Percentiles rank a stretch among this genome's conserved stretches.
These are phyloP conservation scores for Lophiostoma macrostomum DNA, from an alignment of 495 filamentous ascomycete species.

Conservation along the genomic window DNA sequence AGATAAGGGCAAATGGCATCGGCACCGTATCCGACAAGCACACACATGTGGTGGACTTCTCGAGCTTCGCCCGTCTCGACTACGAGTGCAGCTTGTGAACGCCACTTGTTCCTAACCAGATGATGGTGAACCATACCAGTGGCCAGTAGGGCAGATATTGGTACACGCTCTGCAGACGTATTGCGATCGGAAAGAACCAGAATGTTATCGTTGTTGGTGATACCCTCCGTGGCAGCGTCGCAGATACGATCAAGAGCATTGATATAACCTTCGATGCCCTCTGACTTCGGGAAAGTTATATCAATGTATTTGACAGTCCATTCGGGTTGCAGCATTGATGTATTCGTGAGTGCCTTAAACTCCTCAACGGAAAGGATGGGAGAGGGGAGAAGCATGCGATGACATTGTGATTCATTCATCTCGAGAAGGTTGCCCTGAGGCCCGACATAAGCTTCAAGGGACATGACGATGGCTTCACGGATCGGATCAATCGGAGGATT, in stretches of 20 bases:
- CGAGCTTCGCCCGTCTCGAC: conserved; percentile 96
- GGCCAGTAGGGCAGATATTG: conserved; percentile 85
- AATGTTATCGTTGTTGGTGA: conserved; percentile 80
- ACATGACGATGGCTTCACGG: conserved; percentile 98
- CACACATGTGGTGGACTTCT: conserved; percentile 99
- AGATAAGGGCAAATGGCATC: conserved; percentile 98
- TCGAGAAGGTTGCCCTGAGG: conserved; percentile 96
- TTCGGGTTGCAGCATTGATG: conserved; percentile 66
- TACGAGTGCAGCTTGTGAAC: conserved; percentile 81
- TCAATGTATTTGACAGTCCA: conserved; percentile 96
- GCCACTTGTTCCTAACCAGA: conserved; percentile 94
- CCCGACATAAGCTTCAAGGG: conserved; percentile 93
- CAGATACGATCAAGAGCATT: conserved; percentile 89
- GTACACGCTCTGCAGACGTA: conserved; percentile 76
- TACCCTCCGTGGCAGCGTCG: conserved; percentile 77
- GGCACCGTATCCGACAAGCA: conserved; percentile 91
- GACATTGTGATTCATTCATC: conserved; percentile 89
- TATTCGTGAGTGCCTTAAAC: conserved; percentile 85
- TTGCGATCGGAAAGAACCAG: conserved; percentile 90
- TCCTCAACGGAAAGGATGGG: conserved; percentile 89
- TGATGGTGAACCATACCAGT: conserved; percentile 97
- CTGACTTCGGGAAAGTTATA: conserved; percentile 87
- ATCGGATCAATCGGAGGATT: conserved; percentile 99
- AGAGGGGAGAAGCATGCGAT: conserved; percentile 79
- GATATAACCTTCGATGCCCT: conserved; percentile 83